Percentiles rank a stretch among this genome's conserved stretches.
These are phyloP conservation scores for Barnettozyma wickerhamii DNA, from an alignment of 805 yeast genomes.

Conservation along the genomic window DNA sequence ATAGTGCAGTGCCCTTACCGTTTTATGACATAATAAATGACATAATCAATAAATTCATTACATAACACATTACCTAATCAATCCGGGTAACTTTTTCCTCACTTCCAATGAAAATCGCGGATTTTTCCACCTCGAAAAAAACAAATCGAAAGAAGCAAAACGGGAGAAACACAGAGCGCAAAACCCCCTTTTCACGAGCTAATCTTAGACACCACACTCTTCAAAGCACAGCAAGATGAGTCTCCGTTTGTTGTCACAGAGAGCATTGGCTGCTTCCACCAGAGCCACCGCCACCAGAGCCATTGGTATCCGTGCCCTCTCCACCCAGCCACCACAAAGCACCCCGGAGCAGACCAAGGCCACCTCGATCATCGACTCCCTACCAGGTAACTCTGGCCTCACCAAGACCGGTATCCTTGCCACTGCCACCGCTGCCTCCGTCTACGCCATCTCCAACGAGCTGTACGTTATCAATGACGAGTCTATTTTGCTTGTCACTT, in stretches of 20 bases:
- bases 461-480: constrained; percentile 93
- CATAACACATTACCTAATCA: neutral
- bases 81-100: constrained; percentile 2
- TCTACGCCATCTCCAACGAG: constrained; percentile 92
- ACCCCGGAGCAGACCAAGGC: constrained; percentile 89
- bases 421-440: constrained; percentile 89
- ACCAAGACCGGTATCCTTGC: constrained; percentile 95
- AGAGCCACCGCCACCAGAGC: constrained; percentile 31
- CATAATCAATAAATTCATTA: no score
- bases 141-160: constrained; percentile 1
- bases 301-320: constrained; percentile 60
- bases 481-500: constrained; percentile 77
- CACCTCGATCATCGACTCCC: constrained; percentile 77
- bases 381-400: constrained; percentile 85
- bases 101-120: constrained; percentile 4
- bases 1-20: no score
- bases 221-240: constrained; percentile 6
- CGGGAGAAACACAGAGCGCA: neutral
- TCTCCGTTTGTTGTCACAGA: constrained; percentile 9
- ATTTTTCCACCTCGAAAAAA: neutral
- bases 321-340: constrained; percentile 54
- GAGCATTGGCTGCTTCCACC: constrained; percentile 6
- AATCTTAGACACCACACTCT: no score
- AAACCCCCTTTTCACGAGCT: constrained; percentile 3
- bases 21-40: no score